Evolutionary conservation across 2,329 filamentous ascomycete species (phyloP), one percentile per base, ranked within the genome.

Genomic region (Diaporthe sp.): DNA sequence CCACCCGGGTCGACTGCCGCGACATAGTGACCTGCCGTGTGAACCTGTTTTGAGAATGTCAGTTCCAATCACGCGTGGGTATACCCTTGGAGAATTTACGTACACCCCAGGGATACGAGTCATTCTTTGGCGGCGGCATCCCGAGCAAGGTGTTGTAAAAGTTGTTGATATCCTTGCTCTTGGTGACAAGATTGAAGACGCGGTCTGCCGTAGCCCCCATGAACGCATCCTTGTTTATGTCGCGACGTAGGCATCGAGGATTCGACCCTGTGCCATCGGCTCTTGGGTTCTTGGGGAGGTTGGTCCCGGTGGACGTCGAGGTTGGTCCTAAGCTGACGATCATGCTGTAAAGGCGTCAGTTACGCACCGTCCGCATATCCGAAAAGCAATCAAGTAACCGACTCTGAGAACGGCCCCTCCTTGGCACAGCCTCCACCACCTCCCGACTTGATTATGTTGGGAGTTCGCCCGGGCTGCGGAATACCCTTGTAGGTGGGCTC

Each of bases 401-500:
- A 85, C 81, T 86, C 85, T 37, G 81, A 81, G 31, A 90, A 85
- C 0, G 90, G 90, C 0, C 89, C 89, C 3, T 81, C 82, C 4
- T 81, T 84, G 6, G 91, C 84, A 78, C 90, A 92, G 4, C 90
- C 90, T 37, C 90, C 90, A 17, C 90, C 90, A 4, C 85, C 85
- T 15, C 85, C 90, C 0, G 88, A 80, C 53, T 83, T 82, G 49
- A 89, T 83, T 25, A 83, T 81, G 76, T 87, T 83, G n/a, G 84
- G 80, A 10, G 82, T 83, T n/a, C 83, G 80, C 22, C 80, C 81
- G 12, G 73, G 76, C 75, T 84, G 82, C 6, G 78, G 68, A 9
- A 70, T 39, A 22, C 65, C 65, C 9, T 70, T 70, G 25, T 70
- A 70, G 9, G 34, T 55, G 5, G 78, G 76, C 80, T 81, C 79